Conservation (phyloP, 2,329 filamentous ascomycete genomes). For the Dendrostoma leiphaemia region DNA sequence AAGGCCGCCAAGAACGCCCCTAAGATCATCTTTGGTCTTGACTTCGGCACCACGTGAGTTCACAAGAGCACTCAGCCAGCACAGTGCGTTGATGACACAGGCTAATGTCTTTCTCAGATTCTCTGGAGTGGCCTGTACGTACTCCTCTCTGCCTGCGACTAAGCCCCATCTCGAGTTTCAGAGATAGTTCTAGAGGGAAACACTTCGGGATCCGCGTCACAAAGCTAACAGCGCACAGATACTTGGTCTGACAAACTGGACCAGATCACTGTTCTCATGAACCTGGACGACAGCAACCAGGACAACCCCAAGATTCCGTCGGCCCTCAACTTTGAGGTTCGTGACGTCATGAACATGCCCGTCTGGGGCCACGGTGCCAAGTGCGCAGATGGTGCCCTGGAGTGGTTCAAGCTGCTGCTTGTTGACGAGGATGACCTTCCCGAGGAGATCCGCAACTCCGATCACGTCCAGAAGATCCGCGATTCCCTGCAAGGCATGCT, state of each 20-base stretch:
- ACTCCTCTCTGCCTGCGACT: no score
- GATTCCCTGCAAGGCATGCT: neutral
- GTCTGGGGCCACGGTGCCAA: constrained; percentile 33
- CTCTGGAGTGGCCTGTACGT: constrained; percentile 42
- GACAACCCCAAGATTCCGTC: constrained; percentile 34
- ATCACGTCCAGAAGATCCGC: constrained; percentile 20
- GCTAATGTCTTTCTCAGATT: constrained; percentile 25
- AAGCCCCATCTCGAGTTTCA: no score
- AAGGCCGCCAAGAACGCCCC: neutral
- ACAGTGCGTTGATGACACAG: neutral
- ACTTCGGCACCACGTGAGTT: constrained; percentile 45
- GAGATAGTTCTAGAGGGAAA: no score
- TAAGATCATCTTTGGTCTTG: constrained; percentile 38
- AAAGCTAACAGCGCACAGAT: no score
- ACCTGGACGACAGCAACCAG: constrained; percentile 25
- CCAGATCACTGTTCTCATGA: constrained; percentile 29
- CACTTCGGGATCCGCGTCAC: no score
- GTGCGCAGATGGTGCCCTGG: constrained; percentile 22
- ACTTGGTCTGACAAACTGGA: constrained; percentile 28
- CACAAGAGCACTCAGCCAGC: neutral
- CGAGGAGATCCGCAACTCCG: constrained; percentile 20
- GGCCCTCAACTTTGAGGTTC: constrained; percentile 21
- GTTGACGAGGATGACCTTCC: constrained; percentile 31
- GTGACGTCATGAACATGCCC: rapidly evolving
- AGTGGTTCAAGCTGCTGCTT: constrained; percentile 43